A percentile compares a stretch with the other conserved stretches of the same genome.
Conservation (phyloP, 2,329 filamentous ascomycete genomes). For the Mollisiaceae sp. region DNA sequence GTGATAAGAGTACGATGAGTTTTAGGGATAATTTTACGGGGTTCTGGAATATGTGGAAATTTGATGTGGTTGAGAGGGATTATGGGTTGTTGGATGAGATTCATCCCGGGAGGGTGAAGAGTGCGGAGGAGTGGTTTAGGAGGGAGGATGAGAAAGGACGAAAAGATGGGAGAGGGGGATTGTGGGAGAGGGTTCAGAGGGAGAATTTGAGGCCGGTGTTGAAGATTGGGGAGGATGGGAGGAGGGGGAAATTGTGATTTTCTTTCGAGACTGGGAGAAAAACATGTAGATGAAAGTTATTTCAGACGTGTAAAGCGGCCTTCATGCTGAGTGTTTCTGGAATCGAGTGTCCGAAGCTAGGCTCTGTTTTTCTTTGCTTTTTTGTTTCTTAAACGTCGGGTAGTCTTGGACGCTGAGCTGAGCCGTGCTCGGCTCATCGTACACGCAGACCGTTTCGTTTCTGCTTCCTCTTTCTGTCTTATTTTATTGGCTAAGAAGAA, state of each 20-base stretch:
- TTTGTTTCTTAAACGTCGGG: too few species aligned
- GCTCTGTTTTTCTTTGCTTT: too few species aligned
- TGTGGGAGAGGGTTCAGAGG: constrained; percentile 44
- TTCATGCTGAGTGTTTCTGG: too few species aligned
- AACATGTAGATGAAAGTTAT: too few species aligned
- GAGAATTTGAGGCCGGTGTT: constrained; percentile 37
- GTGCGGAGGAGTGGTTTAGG: constrained; percentile 55
- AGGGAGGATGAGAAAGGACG: constrained; percentile 46
- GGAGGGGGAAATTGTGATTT: constrained; percentile 29
- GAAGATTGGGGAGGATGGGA: constrained; percentile 40
- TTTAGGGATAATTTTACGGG: constrained; percentile 55
- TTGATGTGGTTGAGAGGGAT: constrained; percentile 51
- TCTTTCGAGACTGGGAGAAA: too few species aligned
- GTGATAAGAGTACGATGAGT: constrained; percentile 47
- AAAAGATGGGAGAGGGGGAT: constrained; percentile 37
- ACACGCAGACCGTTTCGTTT: too few species aligned
- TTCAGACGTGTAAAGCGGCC: too few species aligned
- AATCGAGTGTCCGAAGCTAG: too few species aligned
- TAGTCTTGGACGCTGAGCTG: too few species aligned
- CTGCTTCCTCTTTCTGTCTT: too few species aligned
- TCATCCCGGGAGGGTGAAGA: constrained; percentile 53
- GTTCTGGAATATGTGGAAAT: constrained; percentile 54
- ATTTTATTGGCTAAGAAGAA: too few species aligned
- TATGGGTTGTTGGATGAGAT: constrained; percentile 58
- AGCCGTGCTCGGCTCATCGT: too few species aligned